Evolutionary conservation across 176 grass and related monocot species (phyloP).

Genomic region (Melocanna baccifera): DNA sequence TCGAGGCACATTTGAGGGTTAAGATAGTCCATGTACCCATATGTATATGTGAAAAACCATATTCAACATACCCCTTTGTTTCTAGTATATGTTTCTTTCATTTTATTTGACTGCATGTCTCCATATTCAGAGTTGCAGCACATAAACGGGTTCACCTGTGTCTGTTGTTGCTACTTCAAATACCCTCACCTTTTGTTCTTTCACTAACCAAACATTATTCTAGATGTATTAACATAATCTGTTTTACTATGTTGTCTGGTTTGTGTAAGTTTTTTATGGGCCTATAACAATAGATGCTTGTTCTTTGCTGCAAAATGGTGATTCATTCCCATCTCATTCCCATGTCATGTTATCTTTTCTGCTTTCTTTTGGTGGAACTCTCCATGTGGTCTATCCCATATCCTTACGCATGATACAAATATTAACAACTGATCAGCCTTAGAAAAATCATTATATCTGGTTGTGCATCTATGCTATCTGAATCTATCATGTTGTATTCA

Average conservation of each 20-base stretch:
- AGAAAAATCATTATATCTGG: not conserved
- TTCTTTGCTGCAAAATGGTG: not conserved
- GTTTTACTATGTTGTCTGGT: not conserved
- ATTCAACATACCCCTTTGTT: conserved; percentile 16
- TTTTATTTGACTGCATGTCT: not conserved
- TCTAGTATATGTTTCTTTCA: conserved; percentile 4
- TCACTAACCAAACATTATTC: not conserved
- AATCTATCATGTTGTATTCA: not conserved
- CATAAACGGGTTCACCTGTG: not conserved
- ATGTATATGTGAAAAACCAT: no score
- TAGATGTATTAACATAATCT: conserved; percentile 5
- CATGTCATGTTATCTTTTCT: not conserved
- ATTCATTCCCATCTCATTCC: not conserved
- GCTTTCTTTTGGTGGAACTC: not conserved
- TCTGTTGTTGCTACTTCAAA: conserved; percentile 4
- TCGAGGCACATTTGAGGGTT: no score
- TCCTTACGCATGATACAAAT: not conserved
- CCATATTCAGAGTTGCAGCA: not conserved
- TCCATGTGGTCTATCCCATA: not conserved
- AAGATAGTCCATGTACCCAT: no score
- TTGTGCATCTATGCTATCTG: conserved; percentile 4
- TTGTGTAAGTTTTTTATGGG: not conserved
- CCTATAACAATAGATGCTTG: not conserved
- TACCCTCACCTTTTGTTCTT: conserved; percentile 17
- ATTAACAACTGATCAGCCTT: not conserved